These are phyloP conservation scores for Ormosia semicastrata DNA, from an alignment of 306 rosid species.

Conservation along the genomic window DNA sequence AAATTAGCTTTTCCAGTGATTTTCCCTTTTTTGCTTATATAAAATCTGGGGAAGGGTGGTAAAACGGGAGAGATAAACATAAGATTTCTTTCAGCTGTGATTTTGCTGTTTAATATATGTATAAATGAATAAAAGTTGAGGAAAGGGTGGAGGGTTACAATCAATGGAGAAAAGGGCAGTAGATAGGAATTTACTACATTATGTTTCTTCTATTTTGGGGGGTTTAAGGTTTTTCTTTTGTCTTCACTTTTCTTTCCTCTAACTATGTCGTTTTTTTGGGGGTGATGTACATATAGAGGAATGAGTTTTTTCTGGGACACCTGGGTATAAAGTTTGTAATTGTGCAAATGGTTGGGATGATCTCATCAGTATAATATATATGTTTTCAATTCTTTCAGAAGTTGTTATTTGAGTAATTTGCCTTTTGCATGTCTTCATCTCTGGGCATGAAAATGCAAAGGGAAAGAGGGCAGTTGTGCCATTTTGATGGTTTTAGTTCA, in stretches of 20 bases:
- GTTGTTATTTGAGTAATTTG: constrained; percentile 8
- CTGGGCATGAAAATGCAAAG: neutral
- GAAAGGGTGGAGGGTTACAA: constrained; percentile 51
- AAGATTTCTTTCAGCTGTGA: constrained; percentile 53
- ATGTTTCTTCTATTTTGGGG: constrained; percentile 50
- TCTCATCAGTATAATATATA: constrained; percentile 48
- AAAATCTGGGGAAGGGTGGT: constrained; percentile 40
- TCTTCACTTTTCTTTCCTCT: constrained; percentile 29
- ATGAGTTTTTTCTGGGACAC: constrained; percentile 50
- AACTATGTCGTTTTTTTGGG: constrained; percentile 42
- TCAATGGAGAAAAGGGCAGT: constrained; percentile 44
- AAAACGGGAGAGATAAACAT: constrained; percentile 42
- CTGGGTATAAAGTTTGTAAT: constrained; percentile 63
- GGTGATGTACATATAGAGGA: constrained; percentile 77
- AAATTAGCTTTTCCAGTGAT: constrained; percentile 34
- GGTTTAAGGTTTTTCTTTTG: constrained; percentile 38
- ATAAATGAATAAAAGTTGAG: constrained; percentile 74
- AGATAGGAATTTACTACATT: constrained; percentile 50
- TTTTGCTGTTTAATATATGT: constrained; percentile 62
- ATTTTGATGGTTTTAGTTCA: neutral
- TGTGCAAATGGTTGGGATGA: constrained; percentile 55
- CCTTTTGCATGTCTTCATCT: neutral
- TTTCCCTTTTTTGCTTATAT: constrained; percentile 36
- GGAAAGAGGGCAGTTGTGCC: neutral
- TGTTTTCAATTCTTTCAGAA: constrained; percentile 54